Evolutionary conservation across 2,329 filamentous ascomycete species (phyloP).

Genomic region (Canariomyces notabilis): DNA sequence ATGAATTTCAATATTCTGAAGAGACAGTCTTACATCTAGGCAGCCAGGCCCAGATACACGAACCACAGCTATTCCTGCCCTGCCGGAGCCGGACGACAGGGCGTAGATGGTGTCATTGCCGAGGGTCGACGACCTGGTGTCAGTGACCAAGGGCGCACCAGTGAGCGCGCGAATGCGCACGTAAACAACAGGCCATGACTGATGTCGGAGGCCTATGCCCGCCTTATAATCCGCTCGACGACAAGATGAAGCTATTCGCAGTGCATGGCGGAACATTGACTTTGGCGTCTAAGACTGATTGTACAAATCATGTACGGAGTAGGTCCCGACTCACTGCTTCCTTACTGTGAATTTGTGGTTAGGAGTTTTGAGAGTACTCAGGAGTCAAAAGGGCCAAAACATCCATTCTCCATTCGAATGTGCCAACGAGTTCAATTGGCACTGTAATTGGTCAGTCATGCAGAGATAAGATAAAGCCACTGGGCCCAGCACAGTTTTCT

Average conservation of each 20-base stretch:
- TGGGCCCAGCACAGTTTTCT: background rate
- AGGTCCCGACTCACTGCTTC: background rate
- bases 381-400: too few species aligned
- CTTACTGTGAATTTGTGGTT: background rate
- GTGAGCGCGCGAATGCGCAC: slow-evolving; percentile 10
- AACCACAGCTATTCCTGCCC: slow-evolving; percentile 85
- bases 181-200: background rate
- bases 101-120: slow-evolving; percentile 76
- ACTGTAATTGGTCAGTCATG: slow-evolving; percentile 1
- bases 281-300: slow-evolving; percentile 2
- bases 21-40: slow-evolving; percentile 53
- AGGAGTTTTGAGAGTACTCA: too few species aligned
- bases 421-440: too few species aligned
- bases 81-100: slow-evolving; percentile 77
- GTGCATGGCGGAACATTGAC: slow-evolving; percentile 29
- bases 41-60: slow-evolving; percentile 79
- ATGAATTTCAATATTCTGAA: too few species aligned
- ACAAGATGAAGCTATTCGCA: slow-evolving; percentile 17
- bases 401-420: too few species aligned
- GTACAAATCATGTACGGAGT: background rate
- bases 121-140: slow-evolving; percentile 2
- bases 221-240: background rate
- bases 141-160: background rate
- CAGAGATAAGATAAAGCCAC: slow-evolving; percentile 12
- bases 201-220: background rate